Base-by-base conservation (phyloP, 768 basidiomycete species). In the Pseudohyphozyma bogoriensis region DNA sequence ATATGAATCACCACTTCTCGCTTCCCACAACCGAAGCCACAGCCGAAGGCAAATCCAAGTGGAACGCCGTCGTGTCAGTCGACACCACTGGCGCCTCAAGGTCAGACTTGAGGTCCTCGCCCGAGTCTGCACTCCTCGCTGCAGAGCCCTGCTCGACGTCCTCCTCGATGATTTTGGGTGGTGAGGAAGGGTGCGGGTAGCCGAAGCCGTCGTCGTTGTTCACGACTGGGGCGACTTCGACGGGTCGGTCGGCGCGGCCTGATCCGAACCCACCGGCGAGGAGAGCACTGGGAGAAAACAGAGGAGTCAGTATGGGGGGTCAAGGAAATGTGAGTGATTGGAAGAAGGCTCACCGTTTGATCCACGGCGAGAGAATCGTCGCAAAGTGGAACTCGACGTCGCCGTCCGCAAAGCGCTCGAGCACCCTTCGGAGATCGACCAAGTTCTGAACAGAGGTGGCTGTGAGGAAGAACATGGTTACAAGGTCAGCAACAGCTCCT, bases 301-400 rank as follows among this genome's bases (percentile, higher is more conserved):
- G 28, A 46, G 28, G 12, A 40, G n/a, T 33, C 8, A 12, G 46
- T 13, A n/a, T 6, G 8, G 3, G 37, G 18, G 53, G 26, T 15
- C 6, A 40, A 12, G 33, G 8, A 22, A 18, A 37, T 18, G 37
- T 20, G 20, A 11, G 47, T 22, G 10, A 18, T 1, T 3, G 24
- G 20, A 31, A 49, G n/a, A 28, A 15, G 15, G 44, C 56, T 26
- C 32, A 65, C 64, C 56, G 85, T 58, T 86, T 82, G 60, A 89
- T 87, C 93, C 92, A 99, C 0, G 90, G 90, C 2, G 89, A 90
- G 56, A 92, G 81, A 37, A 96, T 78, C 37, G 86, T 83, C 7
- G 89, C 85, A 72, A 99, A 99, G 76, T 97, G 93, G 79, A 95
- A 97, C 81, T 89, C 72, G 22, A 77, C 71, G 9, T n/a, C 45